Base-by-base conservation (phyloP, 108 stramenopile genomes). In the Cyclotella kingstonii region DNA sequence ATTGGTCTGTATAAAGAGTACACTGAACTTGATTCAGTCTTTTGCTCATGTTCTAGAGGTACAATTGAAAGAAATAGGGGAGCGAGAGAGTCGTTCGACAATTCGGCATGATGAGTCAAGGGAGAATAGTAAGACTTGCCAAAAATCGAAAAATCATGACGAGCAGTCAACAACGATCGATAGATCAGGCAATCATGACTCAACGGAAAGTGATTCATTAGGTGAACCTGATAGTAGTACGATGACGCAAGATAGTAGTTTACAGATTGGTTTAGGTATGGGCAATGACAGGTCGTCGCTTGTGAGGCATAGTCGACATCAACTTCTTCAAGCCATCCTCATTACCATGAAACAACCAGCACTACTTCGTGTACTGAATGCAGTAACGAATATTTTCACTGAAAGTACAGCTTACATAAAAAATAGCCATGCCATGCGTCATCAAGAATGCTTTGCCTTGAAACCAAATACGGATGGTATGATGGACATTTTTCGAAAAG, bases 361-460 rank as follows among this genome's bases (percentile, higher is more conserved):
- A 30, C 54, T 91, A n/a, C 36, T 45, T 2, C 79, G 74, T 3
- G 65, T 95, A n/a, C 63, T 84, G 9, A 52, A 76, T 34, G 73
- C 77, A 1, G 81, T 95, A 0, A 56, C 62, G 0, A 72, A 83
- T 31, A 83, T 86, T 18, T 91, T 95, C 54, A 92, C 89, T 9
- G 84, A 81, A 31, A 82, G 80, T 47, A 91, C 94, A 14, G 53
- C 73, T 19, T 90, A 74, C 66, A 75, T 51, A 45, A 78, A 86
- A 33, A 95, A 91, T 57, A 67, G 76, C 17, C 84, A 92, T 58
- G 86, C 86, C 22, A 90, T 89, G 89, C 74, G 86, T 1, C 94
- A 95, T 61, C 89, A 95, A 61, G 91, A 90, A 59, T 95, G 94
- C 66, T 95, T 92, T 60, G 94, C 94, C 23, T 77, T 95, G 62